Percentiles rank a stretch among this genome's conserved stretches.
phyloP scores from a whole-genome alignment of 768 basidiomycete species.

The Pisolithus orientalis region DNA sequence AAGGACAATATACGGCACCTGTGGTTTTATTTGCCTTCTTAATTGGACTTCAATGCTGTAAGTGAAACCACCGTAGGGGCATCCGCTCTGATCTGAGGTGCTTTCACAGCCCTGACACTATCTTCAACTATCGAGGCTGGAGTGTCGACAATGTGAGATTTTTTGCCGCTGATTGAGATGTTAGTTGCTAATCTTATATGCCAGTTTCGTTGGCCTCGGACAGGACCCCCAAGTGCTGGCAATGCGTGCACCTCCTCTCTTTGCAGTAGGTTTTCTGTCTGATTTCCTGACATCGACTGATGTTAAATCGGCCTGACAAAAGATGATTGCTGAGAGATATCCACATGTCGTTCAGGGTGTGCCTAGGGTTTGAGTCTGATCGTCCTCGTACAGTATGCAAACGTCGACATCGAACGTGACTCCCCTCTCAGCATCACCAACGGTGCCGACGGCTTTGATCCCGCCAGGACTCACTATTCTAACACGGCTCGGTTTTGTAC shows the following conservation, averaged over 20 bases:
- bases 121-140: constrained; percentile 77
- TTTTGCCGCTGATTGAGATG: not conserved
- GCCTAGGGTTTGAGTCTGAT: constrained; percentile 16
- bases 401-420: too few relatives aligned
- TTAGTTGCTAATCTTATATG: not conserved
- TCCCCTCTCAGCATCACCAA: too few relatives aligned
- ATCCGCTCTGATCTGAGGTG: not conserved
- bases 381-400: too few relatives aligned
- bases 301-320: constrained; percentile 3
- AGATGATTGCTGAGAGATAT: constrained; percentile 65
- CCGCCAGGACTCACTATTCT: too few relatives aligned
- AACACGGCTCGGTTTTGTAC: not conserved
- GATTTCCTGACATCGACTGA: not conserved
- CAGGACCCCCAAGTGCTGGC: constrained; percentile 80
- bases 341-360: constrained; percentile 67
- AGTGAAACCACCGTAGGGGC: constrained; percentile 17
- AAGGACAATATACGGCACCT: constrained; percentile 74
- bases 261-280: constrained; percentile 37
- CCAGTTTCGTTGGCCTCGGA: constrained; percentile 74
- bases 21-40: constrained; percentile 76
- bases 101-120: constrained; percentile 51
- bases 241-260: constrained; percentile 64
- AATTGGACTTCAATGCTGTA: constrained; percentile 70
- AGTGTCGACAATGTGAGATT: constrained; percentile 73
- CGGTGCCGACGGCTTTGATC: too few relatives aligned